Evolutionary conservation across 2,329 filamentous ascomycete species (phyloP).

Genomic region (Chrysoporthe puriensis): DNA sequence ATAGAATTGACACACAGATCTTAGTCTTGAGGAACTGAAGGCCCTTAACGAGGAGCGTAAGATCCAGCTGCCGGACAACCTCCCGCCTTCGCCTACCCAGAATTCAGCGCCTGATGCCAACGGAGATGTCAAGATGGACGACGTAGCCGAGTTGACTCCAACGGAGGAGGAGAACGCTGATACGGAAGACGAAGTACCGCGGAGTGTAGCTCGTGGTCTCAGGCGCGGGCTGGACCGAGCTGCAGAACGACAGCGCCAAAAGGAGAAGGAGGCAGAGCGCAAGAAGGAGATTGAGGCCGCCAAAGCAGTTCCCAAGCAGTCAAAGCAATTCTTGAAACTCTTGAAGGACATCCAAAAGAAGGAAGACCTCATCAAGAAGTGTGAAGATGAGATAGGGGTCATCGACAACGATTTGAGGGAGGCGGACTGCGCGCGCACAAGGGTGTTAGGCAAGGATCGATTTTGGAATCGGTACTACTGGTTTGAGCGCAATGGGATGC

Average conservation of each 20-base stretch:
- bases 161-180: conserved; percentile 67
- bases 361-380: conserved; percentile 76
- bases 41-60: conserved; percentile 74
- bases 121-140: conserved; percentile 64
- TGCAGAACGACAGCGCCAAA: conserved; percentile 77
- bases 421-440: conserved; percentile 88
- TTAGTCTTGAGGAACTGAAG: conserved; percentile 71
- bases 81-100: conserved; percentile 63
- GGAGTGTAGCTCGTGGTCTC: conserved; percentile 52
- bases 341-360: conserved; percentile 88
- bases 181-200: conserved; percentile 68
- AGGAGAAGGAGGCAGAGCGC: conserved; percentile 68
- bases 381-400: conserved; percentile 81
- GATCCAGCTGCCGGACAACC: conserved; percentile 74
- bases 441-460: conserved; percentile 87
- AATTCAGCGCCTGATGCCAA: conserved; percentile 52
- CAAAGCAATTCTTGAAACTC: conserved; percentile 86
- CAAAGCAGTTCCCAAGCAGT: conserved; percentile 73
- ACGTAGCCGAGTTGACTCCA: conserved; percentile 65
- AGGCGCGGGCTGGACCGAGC: conserved; percentile 70
- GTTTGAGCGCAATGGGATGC: conserved; percentile 99
- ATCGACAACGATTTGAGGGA: conserved; percentile 93
- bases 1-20: conserved; percentile 35
- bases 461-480: conserved; percentile 99
- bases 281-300: conserved; percentile 69